Evolutionary conservation across 345 rosid genomes (phyloP), one percentile per base, ranked within the genome.

Genomic region (Reutealis trisperma): DNA sequence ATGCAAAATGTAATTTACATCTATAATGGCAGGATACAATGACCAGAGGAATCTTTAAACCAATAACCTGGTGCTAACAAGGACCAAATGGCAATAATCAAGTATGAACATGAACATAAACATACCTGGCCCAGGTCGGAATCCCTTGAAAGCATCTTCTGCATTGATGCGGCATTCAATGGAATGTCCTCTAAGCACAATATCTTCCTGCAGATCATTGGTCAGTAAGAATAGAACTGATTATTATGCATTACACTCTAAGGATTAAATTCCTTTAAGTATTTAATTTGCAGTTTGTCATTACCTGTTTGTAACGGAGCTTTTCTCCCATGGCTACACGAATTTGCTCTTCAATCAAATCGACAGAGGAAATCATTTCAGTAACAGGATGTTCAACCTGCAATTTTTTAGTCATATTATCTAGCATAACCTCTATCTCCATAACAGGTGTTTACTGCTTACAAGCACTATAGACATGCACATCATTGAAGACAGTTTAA

Each of bases 371-470:
- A 79, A 96, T 96, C 99, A 93, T 96, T 87, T 96, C 98, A 44
- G 99, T 96, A 51, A 96, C 98, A 70, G 99, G 99, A 85, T 96
- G 99, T 87, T 96, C 99, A 75, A 95, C 98, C 99, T 93, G 83
- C 37, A 79, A 37, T 64, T 76, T 41, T 30, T 70, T 47, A 59
- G 34, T 44, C 67, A 22, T n/a, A n/a, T 72, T 55, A 44, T 30
- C 73, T 63, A 81, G 67, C 21, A 78, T 16, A 62, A 41, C 32
- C 65, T 9, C 49, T 60, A 59, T 32, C 75, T 45, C 18, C 32
- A 30, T n/a, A 70, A 8, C 55, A 25, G 49, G 58, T 55, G 10
- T 57, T 59, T 19, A 57, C 41, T 37, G 41, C 5, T 37, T 37
- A 5, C 6, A 24, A 71, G 79, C 25, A 60, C 73, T 21, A 74